Evolutionary conservation across 192 early-diverging fungal species (phyloP), one percentile per base, ranked within the genome.

Genomic region (Rhizophagus sp.): DNA sequence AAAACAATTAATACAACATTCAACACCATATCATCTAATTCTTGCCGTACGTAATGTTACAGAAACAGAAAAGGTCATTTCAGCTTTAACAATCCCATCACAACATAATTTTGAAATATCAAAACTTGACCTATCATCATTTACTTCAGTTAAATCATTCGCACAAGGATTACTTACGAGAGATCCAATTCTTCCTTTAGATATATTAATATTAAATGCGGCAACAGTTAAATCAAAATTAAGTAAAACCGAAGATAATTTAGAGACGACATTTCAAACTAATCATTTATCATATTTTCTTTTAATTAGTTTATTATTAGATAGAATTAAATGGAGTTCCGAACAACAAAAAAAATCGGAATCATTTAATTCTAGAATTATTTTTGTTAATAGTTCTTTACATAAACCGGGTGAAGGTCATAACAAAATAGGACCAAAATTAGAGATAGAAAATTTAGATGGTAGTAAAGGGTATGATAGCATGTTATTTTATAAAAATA

Each of bases 271-370:
- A 62, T 62, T 85, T 50, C 84, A 85, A 39, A 79, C 81, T 22
- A 85, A 83, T 70, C 84, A 85, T 69, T 81, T 85, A 1, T 81
- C 84, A 13, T 79, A 83, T 57, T 80, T 85, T 57, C 65, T 85
- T 27, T 72, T 85, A 44, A 63, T 71, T 2, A 73, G 83, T 24
- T 25, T 83, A 27, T 62, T 85, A 67, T 33, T 67, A 17, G 27
- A 27, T 67, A 67, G 65, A 67, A 33, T 67, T 17, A 67, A 7
- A 17, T 27, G 33, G 33, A 13, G 69, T 80, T n/a, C 82, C 75
- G 24, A 70, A 61, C 15, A 36, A 33, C 74, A 76, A 1, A 62
- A 50, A 3, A 73, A 36, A 36, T 2, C 80, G 3, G 80, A 80
- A 11, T 67, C 78, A 15, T 57, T 57, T 25, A 61, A 69, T n/a